Evolutionary conservation across 805 yeast genomes (phyloP), one percentile per base, ranked within the genome.

Genomic region (Kodamaea hsintzibuensis): DNA sequence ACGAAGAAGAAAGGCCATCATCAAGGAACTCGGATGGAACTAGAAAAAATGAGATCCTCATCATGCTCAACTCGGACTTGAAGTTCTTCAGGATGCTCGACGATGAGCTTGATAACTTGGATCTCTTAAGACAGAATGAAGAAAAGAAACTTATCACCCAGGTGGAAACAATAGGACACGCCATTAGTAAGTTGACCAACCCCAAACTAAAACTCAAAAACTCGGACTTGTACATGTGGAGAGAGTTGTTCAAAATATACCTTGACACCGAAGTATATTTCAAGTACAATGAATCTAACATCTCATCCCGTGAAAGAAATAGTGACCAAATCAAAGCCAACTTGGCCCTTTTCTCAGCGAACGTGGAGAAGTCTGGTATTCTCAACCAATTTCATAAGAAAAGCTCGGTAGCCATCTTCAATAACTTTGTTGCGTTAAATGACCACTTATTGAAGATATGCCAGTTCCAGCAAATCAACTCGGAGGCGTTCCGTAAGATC

Each of bases 221-320:
- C 38, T 69, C 77, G 1, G 93, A 88, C 62, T 70, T 87, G 68
- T 84, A 84, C 60, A 73, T 76, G 7, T 88, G 93, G 93, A 72
- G 93, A 54, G 83, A 84, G 60, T 75, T 88, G 8, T 87, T 88
- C 69, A 81, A 78, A 60, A 66, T 80, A 17, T 88, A 86, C 59
- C 75, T 86, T 22, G 92, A 87, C 57, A 78, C 82, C 19, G 88
- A 86, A 57, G 81, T 88, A 33, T 87, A 82, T 57, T 82, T 85
- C 68, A 79, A 77, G 48, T 73, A 77, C 42, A 74, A 79, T 56
- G 87, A 83, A 52, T 60, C 72, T 1, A 49, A 62, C 2, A 62
- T 62, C 38, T 65, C 71, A 27, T 73, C 78, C 2, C 78, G 82
- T 46, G 80, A 80, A 58, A 66, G 81, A 53, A 72, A 75, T 51